These are phyloP conservation scores for Didymellaceae sp. DNA, from an alignment of 2,329 filamentous ascomycete genomes.

Conservation along the genomic window DNA sequence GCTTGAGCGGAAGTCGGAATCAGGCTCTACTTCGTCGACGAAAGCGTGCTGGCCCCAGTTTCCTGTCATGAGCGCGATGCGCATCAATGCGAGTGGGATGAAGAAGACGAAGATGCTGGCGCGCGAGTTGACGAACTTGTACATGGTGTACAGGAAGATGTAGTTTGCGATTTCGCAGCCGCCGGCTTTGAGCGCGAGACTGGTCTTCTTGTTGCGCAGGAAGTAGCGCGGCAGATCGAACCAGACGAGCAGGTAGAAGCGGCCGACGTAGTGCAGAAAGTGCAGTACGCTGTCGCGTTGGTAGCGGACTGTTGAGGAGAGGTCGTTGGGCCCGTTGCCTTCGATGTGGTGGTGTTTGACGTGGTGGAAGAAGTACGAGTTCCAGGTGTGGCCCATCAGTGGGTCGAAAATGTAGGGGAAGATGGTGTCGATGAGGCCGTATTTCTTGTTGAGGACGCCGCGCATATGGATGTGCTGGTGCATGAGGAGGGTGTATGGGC, in stretches of 20 bases:
- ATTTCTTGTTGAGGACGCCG: constrained; percentile 67
- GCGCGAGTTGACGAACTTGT: constrained; percentile 54
- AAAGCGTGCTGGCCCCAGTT: constrained; percentile 88
- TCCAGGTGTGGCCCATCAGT: constrained; percentile 83
- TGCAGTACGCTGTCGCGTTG: constrained; percentile 71
- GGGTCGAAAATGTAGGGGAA: constrained; percentile 80
- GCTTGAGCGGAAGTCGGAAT: constrained; percentile 79
- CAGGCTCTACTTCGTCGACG: constrained; percentile 75
- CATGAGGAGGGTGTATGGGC: constrained; percentile 80
- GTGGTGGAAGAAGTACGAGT: constrained; percentile 84
- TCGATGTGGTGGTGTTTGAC: constrained; percentile 87
- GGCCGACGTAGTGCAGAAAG: constrained; percentile 74
- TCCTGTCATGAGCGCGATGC: constrained; percentile 77
- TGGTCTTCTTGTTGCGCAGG: constrained; percentile 64
- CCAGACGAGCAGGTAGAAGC: constrained; percentile 78
- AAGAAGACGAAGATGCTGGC: constrained; percentile 71
- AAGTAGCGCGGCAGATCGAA: constrained; percentile 79
- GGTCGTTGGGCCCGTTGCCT: constrained; percentile 77
- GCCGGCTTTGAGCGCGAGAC: constrained; percentile 61
- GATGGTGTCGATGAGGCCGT: constrained; percentile 63
- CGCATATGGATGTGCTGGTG: constrained; percentile 84
- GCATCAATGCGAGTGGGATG: constrained; percentile 69
- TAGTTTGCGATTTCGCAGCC: constrained; percentile 66
- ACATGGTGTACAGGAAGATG: constrained; percentile 58
- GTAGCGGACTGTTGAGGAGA: constrained; percentile 78